Base-by-base conservation (phyloP, 352 stramenopile species). In the Phytophthora sansomeana region DNA sequence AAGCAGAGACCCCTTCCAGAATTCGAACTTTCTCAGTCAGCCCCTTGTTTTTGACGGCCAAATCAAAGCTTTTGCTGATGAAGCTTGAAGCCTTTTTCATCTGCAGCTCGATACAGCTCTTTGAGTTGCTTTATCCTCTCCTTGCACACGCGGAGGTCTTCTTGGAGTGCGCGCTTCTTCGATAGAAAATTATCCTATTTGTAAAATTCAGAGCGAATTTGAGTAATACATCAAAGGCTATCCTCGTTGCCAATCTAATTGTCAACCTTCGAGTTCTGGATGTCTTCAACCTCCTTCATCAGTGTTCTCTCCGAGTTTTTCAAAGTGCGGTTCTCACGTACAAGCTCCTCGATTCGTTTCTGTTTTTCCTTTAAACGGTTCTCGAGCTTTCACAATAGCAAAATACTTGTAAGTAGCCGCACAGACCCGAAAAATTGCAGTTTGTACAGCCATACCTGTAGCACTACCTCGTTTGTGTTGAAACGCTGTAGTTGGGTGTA, bases 301-400 rank as follows among this genome's bases (percentile, higher is more conserved):
- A 93, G 53, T 13, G 74, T 42, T 0, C 81, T 63, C 36, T 91
- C 81, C 32, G 90, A 75, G 33, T 90, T 81, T 39, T 74, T 66
- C 35, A 95, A 57, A 36, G 77, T 69, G 11, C 68, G 61, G 44
- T 93, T 95, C 44, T 95, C 83, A 4, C 81, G 70, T 19, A 58
- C 28, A 1, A 95, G 51, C n/a, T 83, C 54, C 3, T 92, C 80
- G 24, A 93, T 82, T 26, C 75, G 71, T 13, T 77, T 72, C 47
- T 91, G 78, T 55, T 84, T 90, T 42, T 90, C 86, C 53, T 86
- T 83, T 4, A 72, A 70, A 33, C 75, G 77, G 64, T 92, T 95
- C 42, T 89, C 82, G 0, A 95, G 49, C 81, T 92, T 36, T 7
- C 48, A 30, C 6, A 8, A 57, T 24, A 58, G 16, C 6, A 41